A percentile compares a stretch with the other conserved stretches of the same genome.
Evolutionary conservation across 2,329 filamentous ascomycete species (phyloP).

Genomic region (Fusarium chuoi): DNA sequence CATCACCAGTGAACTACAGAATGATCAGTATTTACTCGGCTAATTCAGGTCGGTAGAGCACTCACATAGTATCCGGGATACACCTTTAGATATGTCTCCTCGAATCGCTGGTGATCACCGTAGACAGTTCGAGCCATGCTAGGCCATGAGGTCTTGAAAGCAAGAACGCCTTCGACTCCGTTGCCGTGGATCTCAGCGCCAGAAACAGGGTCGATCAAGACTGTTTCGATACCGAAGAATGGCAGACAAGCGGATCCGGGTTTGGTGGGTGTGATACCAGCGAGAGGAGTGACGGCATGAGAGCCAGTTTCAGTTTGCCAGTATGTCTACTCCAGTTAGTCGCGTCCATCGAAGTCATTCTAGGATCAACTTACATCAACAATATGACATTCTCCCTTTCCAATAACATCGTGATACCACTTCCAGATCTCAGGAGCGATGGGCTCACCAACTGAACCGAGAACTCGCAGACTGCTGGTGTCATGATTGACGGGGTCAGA

Average conservation of each 20-base stretch:
- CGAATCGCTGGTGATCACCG: conserved; percentile 93
- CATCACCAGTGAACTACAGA: conserved; percentile 81
- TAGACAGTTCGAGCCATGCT: conserved; percentile 98
- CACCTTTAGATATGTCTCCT: conserved; percentile 95
- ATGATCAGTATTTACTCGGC: rapidly evolving
- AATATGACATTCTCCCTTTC: conserved; percentile 87
- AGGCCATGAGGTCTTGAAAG: conserved; percentile 95
- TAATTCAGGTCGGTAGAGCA: rapidly evolving
- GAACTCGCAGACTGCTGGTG: conserved; percentile 83
- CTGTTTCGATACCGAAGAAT: conserved; percentile 97
- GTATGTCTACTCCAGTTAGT: conserved; percentile 74
- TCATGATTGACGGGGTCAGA: conserved; percentile 79
- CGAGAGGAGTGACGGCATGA: conserved; percentile 89
- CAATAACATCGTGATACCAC: conserved; percentile 93
- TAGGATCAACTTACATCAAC: conserved; percentile 75
- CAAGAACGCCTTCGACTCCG: conserved; percentile 91
- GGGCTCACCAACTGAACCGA: conserved; percentile 92
- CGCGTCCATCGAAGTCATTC: rapidly evolving
- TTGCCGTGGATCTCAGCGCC: conserved; percentile 90
- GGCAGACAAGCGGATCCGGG: conserved; percentile 91
- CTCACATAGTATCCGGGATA: conserved; percentile 95
- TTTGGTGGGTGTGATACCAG: conserved; percentile 91
- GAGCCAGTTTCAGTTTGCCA: conserved; percentile 98
- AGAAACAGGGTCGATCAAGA: conserved; percentile 91
- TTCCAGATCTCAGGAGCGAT: conserved; percentile 99